Percentiles rank a stretch among this genome's conserved stretches.
Evolutionary conservation across 1,284 basidiomycete genomes (phyloP).

Genomic region (Sporisorium reilianum): DNA sequence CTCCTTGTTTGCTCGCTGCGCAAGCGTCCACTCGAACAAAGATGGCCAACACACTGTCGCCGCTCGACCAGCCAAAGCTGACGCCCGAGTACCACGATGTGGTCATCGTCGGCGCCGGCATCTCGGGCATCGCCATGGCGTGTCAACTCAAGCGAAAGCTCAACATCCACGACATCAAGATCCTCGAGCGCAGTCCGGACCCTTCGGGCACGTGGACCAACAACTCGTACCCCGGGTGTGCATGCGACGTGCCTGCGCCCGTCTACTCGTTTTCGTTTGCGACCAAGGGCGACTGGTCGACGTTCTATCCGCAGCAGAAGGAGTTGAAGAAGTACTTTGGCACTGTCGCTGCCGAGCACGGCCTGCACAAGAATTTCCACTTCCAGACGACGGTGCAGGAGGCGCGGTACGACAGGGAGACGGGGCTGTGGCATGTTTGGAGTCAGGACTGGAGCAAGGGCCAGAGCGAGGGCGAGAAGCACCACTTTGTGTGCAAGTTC

Average conservation of each 20-base stretch:
- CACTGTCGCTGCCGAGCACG: conserved; percentile 56
- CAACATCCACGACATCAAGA: conserved; percentile 57
- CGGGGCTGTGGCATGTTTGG: conserved; percentile 65
- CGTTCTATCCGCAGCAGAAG: conserved; percentile 57
- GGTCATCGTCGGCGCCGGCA: conserved; percentile 63
- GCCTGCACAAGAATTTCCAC: conserved; percentile 52
- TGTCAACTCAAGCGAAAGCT: conserved; percentile 59
- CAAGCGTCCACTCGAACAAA: neutral
- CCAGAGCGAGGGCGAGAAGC: conserved; percentile 14
- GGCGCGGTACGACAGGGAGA: conserved; percentile 59
- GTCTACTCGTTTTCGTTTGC: conserved; percentile 67
- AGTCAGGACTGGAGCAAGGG: conserved; percentile 31
- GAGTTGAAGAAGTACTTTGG: conserved; percentile 62
- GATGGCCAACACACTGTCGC: conserved; percentile 16
- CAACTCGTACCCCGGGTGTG: conserved; percentile 64
- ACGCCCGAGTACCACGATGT: conserved; percentile 63
- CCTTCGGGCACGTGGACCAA: conserved; percentile 59
- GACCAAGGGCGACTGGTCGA: conserved; percentile 64
- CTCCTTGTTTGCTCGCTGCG: neutral
- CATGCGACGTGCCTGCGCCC: conserved; percentile 65
- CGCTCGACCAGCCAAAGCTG: conserved; percentile 32
- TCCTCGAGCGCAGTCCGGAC: conserved; percentile 50
- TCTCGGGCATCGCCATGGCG: conserved; percentile 61
- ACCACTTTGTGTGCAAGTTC: conserved; percentile 65
- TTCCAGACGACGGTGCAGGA: conserved; percentile 57